Base-by-base conservation (phyloP, 1,284 basidiomycete species). In the Marasmius tenuissimus region DNA sequence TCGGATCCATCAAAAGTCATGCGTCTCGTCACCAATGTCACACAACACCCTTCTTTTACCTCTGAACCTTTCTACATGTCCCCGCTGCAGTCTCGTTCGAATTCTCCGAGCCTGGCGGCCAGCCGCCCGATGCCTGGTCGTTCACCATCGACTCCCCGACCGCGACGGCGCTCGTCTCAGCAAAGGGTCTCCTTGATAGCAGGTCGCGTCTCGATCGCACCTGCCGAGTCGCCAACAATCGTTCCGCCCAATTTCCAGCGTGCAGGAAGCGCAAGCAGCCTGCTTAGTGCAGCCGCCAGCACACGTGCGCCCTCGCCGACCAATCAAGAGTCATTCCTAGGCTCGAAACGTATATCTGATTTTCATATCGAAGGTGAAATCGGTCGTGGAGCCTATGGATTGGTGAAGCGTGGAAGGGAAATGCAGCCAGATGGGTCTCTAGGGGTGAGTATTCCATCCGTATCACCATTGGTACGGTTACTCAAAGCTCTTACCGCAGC, bases 371-470 rank as follows among this genome's bases (percentile, higher is more conserved):
- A 95, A 66, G 85, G 85, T 55, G 94, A 97, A 71, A 92, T 96
- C 20, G 95, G 97, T 27, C 85, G 95, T 62, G 97, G 97, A n/a
- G 97, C 97, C 12, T 99, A 99, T 75, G 97, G 97, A 0, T 81
- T 98, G 50, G 97, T 99, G 33, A 96, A 97, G 77, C 85, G 93
- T 58, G 97, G 89, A 1, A 83, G 92, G 62, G 92, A 95, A 72
- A 91, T 90, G 69, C 84, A 84, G 42, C 70, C 81, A 1, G 89
- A 93, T 72, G 94, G 93, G 35, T 84, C 88, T 9, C 76, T 89
- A 38, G 96, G 95, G 67, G 94, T 96, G 76, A 84, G 93, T 75
- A 52, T 34, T 62, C 63, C 61, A 27, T 38, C 38, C 54, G 59
- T 53, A 47, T 58, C 58, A n/a, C 33, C 22, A 47, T 52, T 54